A percentile compares a stretch with the other conserved stretches of the same genome.
Evolutionary conservation across 2,329 filamentous ascomycete genomes (phyloP).

Genomic region (Apiospora phragmitis): DNA sequence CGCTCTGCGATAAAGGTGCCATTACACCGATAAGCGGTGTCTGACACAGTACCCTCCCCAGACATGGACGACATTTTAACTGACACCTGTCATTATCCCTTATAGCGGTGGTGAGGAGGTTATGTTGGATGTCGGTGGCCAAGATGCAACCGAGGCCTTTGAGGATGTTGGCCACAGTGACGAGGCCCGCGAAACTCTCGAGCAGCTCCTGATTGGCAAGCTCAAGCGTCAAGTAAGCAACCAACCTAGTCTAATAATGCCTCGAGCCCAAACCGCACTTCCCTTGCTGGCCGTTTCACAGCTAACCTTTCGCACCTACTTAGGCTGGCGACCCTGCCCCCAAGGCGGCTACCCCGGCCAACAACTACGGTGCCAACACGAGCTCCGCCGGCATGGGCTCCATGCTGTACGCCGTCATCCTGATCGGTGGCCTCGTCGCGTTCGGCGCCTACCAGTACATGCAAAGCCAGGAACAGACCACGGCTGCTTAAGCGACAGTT

Average conservation of each 20-base stretch:
- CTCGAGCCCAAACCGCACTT: slow-evolving; percentile 11
- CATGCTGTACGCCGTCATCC: slow-evolving; percentile 77
- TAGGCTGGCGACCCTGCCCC: slow-evolving; percentile 79
- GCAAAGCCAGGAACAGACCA: slow-evolving; percentile 52
- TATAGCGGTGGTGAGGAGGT: slow-evolving; percentile 96
- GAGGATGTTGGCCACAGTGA: slow-evolving; percentile 99
- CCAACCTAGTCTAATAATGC: neutral
- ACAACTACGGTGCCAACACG: slow-evolving; percentile 50
- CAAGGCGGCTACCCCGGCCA: slow-evolving; percentile 54
- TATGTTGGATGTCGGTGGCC: slow-evolving; percentile 89
- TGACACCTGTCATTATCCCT: slow-evolving; percentile 8
- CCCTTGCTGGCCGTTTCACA: slow-evolving; percentile 8
- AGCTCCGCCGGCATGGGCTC: slow-evolving; percentile 65
- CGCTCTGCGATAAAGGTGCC: neutral
- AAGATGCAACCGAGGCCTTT: slow-evolving; percentile 96
- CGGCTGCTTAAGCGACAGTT: slow-evolving; percentile 23
- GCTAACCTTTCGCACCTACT: slow-evolving; percentile 16
- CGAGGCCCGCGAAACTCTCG: slow-evolving; percentile 93
- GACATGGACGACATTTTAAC: neutral
- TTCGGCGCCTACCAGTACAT: slow-evolving; percentile 87
- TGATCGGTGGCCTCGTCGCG: slow-evolving; percentile 74
- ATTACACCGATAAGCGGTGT: neutral
- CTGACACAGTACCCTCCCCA: neutral
- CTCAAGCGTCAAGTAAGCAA: slow-evolving; percentile 77
- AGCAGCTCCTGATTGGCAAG: slow-evolving; percentile 70